These are phyloP conservation scores for Exophiala viscosa DNA, from an alignment of 2,329 filamentous ascomycete species.

Conservation along the genomic window DNA sequence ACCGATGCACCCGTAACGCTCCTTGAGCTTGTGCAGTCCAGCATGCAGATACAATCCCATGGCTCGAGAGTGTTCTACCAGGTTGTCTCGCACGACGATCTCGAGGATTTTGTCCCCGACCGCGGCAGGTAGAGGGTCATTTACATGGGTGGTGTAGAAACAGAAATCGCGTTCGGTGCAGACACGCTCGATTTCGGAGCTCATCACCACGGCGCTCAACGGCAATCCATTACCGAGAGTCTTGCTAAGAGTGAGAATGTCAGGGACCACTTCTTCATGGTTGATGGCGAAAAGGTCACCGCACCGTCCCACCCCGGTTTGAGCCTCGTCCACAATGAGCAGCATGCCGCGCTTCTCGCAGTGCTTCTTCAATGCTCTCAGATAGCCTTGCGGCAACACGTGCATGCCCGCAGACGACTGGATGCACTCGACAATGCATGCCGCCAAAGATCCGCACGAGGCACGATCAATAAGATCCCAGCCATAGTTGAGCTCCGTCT, in stretches of 20 bases:
- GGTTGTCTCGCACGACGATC: constrained; percentile 55
- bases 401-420: constrained; percentile 59
- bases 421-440: constrained; percentile 61
- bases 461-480: constrained; percentile 59
- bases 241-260: constrained; percentile 61
- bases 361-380: constrained; percentile 53
- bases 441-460: constrained; percentile 59
- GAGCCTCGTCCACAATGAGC: constrained; percentile 58
- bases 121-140: constrained; percentile 59
- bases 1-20: constrained; percentile 58
- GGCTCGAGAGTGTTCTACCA: constrained; percentile 46
- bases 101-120: constrained; percentile 61
- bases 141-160: constrained; percentile 61
- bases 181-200: constrained; percentile 49
- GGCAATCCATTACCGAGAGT: constrained; percentile 60
- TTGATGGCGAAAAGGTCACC: constrained; percentile 59
- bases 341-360: constrained; percentile 56
- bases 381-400: constrained; percentile 56
- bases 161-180: constrained; percentile 50
- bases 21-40: constrained; percentile 46
- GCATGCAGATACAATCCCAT: constrained; percentile 47
- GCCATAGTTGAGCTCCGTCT: constrained; percentile 60
- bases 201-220: constrained; percentile 56
- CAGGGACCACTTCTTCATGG: constrained; percentile 52
- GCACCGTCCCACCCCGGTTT: constrained; percentile 56